Evolutionary conservation across 768 basidiomycete genomes (phyloP), one percentile per base, ranked within the genome.

Genomic region (Boletellus emodensis): DNA sequence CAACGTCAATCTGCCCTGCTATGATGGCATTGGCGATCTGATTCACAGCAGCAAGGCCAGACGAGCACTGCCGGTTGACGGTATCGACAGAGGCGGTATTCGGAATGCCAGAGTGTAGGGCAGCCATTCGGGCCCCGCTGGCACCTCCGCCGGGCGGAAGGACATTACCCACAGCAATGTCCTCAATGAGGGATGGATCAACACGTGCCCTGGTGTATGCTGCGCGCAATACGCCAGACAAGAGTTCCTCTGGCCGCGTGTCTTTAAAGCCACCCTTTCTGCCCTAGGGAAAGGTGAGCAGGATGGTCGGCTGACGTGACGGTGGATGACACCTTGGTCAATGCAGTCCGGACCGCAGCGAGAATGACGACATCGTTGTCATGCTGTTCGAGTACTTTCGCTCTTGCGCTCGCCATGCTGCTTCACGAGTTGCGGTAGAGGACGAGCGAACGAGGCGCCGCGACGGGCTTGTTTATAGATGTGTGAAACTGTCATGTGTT

Each of bases 201-300:
- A 94, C 79, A 54, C 76, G 73, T 44, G 78, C 79, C 53, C 75
- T 80, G 20, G 75, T 74, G 70, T 87, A 87, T n/a, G 76, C 85
- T 39, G 85, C 87, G 47, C 80, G 79, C 44, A 94, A 78, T 56
- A 90, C 82, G 45, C 81, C 84, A 3, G 87, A 82, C 49, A 94
- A 80, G 60, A 90, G 75, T 55, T 90, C 82, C 53, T 93, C 91
- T 6, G 90, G 87, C 45, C 81, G 78, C 33, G 90, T 93, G 70
- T 94, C 90, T 70, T 92, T 92, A 79, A 93, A 94, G 13, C 86
- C 89, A 48, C 93, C 93, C 63, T 92, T 94, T 63, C 77, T 83
- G 22, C 81, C 82, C 88, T 90, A 56, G 17, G 57, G 42, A 14
- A 49, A 52, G 42, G 40, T 44, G 44, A 58, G 44, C 26, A 28